These are phyloP conservation scores for Herpetospermum pedunculosum DNA, from an alignment of 306 rosid species.

Conservation along the genomic window DNA sequence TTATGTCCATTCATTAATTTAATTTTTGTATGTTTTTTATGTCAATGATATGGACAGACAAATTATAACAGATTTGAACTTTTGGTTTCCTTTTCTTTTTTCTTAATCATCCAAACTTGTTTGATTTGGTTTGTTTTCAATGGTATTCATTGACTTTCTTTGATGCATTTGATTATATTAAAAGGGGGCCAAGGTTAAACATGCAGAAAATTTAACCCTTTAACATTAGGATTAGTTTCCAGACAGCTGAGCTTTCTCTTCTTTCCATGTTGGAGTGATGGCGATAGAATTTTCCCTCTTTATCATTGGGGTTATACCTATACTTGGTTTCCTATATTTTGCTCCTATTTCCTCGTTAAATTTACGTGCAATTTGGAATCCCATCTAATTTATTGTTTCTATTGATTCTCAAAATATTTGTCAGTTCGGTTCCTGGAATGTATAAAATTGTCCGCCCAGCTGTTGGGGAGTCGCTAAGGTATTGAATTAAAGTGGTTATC, in stretches of 20 bases:
- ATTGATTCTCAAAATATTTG: constrained; percentile 21
- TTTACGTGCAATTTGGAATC: background rate
- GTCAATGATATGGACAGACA: background rate
- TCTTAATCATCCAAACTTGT: background rate
- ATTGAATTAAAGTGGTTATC: constrained; percentile 11
- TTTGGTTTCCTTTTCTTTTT: background rate
- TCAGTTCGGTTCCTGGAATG: constrained; percentile 66
- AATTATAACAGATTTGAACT: background rate
- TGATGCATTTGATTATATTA: background rate
- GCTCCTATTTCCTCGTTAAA: background rate
- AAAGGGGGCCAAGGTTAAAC: background rate
- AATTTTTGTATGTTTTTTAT: background rate
- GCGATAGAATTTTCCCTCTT: background rate
- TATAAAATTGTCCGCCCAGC: constrained; percentile 91
- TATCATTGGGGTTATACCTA: background rate
- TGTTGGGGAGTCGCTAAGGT: constrained; percentile 93
- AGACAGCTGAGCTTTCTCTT: too few species aligned
- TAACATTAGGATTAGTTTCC: background rate
- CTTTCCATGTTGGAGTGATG: background rate
- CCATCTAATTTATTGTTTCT: constrained; percentile 5
- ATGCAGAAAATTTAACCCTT: background rate
- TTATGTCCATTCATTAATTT: background rate
- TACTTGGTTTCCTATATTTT: background rate
- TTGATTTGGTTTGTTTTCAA: background rate
- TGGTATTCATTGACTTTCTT: background rate